A percentile compares a stretch with the other conserved stretches of the same genome.
Conservation (phyloP, 129 eudicot genomes). For the Chrysanthemum makinoi region DNA sequence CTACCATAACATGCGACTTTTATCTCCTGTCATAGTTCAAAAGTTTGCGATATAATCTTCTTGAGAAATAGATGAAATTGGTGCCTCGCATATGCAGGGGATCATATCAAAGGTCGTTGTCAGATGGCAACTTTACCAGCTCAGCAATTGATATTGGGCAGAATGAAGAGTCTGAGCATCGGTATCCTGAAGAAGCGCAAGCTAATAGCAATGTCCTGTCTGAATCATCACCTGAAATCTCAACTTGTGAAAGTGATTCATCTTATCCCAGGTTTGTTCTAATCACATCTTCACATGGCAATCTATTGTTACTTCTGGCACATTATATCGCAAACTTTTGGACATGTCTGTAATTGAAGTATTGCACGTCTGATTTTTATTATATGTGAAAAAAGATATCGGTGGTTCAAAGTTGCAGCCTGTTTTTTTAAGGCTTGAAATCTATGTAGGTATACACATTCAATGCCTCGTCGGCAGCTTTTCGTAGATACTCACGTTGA, state of each 20-base stretch:
- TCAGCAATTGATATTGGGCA: constrained; percentile 39
- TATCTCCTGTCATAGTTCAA: no score
- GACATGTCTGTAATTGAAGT: not conserved
- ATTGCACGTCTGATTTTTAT: not conserved
- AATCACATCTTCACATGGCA: not conserved
- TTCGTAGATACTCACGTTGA: constrained; percentile 34
- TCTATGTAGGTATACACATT: constrained; percentile 48
- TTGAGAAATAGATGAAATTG: not conserved
- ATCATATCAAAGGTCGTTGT: constrained; percentile 59
- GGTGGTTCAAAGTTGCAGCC: not conserved
- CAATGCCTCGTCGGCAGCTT: constrained; percentile 34
- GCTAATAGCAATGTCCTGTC: constrained; percentile 45
- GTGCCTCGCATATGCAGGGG: constrained; percentile 39
- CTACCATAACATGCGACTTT: no score
- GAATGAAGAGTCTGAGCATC: constrained; percentile 34
- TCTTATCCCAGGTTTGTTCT: constrained; percentile 63
- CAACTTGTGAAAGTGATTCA: constrained; percentile 60
- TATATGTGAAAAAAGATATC: not conserved
- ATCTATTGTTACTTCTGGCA: no score
- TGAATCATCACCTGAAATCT: constrained; percentile 71
- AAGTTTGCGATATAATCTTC: not conserved
- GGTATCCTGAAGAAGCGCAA: constrained; percentile 34
- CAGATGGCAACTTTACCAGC: constrained; percentile 73
- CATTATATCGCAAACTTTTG: no score
- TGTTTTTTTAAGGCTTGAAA: constrained; percentile 9